Base-by-base conservation (phyloP, 768 basidiomycete species). In the Galerina sulciceps region DNA sequence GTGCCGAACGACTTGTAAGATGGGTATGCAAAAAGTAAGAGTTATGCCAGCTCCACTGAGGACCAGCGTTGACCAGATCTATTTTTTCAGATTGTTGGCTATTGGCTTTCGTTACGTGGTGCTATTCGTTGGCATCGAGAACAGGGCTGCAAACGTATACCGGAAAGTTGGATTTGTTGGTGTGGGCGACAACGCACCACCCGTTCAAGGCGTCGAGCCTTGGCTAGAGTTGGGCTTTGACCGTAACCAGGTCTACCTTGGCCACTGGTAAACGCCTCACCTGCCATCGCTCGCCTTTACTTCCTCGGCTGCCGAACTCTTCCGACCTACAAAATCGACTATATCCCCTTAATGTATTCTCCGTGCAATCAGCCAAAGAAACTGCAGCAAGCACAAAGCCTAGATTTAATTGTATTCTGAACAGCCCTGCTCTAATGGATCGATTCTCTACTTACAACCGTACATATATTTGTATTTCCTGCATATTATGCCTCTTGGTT, bases 201-300 rank as follows among this genome's bases (percentile, higher is more conserved):
- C 67, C 2, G 75, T 77, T 1, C 76, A 80, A n/a, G 80, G 79
- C 9, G 71, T 75, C 26, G 75, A 79, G 37, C 61, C 53, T 14
- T 91, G 87, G 87, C 61, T 85, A 6, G 90, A 91, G 56, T 72
- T 87, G 49, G 89, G 89, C 9, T 90, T 89, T 55, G 79, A 85
- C 60, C 75, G 70, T 20, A 55, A 59, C 15, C 50, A 55, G 23
- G 81, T 86, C 18, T 60, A 73, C 2, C 76, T 88, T 14, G 91
- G 90, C 1, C 86, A 89, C 65, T 93, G 91, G 90, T 91, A 73
- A 77, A 55, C 18, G 6, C 15, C 22, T 18, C 10, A 37, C 20
- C 38, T n/a, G 42, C 41, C 40, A 9, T 36, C 37, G 53, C 23
- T 13, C 36, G 13, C 35, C 47, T 34, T 18, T 4, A 23, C n/a